Evolutionary conservation across 2,329 filamentous ascomycete genomes (phyloP), one percentile per base, ranked within the genome.

Genomic region (Fusarium sp.): DNA sequence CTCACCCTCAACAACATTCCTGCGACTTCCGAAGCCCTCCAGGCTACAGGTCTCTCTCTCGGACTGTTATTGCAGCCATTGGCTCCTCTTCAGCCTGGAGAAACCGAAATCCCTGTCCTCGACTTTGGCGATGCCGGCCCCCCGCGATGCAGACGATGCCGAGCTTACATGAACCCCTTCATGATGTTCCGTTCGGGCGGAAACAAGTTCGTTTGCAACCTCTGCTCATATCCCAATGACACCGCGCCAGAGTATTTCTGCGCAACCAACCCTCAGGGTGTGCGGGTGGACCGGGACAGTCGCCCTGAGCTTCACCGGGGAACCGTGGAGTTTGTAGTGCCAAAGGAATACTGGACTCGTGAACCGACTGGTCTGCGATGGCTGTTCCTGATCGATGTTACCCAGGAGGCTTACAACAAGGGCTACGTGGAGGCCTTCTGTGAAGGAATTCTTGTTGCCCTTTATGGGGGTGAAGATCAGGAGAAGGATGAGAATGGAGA

Each of bases 331-430:
- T 99, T 97, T 78, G 87, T 96, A 65, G 97, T 99, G 13, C 96
- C 96, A 15, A 98, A 98, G 83, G 96, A 99, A 82, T 99, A 99
- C 82, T 99, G 95, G 94, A 95, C 94, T 27, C 96, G 95, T 80
- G 92, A 97, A 78, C 96, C 96, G 1, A 93, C 96, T 13, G 94
- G 94, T 27, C 80, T 98, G 74, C 90, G 92, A 64, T 97, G 92
- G 89, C 84, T 99, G 11, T 99, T 99, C 80, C 80, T 98, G 68
- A 93, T 99, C 61, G 96, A 99, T 80, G 94, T 97, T 41, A 96
- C 94, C 6, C 94, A 97, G 73, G 95, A 98, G 81, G 90, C 95
- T 1, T 92, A 93, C 70, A 97, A 95, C 78, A 94, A 94, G 78
- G 95, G 95, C 0, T 97, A 97, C 77, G 81, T 98, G 28, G 92